Conservation (phyloP, 306 rosid genomes). For the Inga leiocalycina region DNA sequence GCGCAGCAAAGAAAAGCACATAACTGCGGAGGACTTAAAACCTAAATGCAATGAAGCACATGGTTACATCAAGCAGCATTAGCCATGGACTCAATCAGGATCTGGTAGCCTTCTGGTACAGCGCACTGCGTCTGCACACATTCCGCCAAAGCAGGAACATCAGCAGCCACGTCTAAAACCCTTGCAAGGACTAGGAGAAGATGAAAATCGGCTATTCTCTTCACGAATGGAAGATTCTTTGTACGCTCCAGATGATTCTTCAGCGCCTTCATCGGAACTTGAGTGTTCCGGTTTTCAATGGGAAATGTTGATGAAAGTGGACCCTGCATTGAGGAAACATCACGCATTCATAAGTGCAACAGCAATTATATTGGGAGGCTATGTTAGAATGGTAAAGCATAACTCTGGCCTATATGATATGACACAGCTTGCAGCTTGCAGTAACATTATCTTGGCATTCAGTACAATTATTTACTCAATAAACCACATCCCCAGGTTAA, state of each 20-base stretch:
- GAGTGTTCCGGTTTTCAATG: constrained; percentile 69
- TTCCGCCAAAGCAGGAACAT: constrained; percentile 84
- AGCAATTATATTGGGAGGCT: constrained; percentile 18
- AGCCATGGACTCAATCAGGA: constrained; percentile 93
- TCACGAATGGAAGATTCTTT: constrained; percentile 74
- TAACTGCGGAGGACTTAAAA: constrained; percentile 33
- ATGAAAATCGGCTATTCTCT: constrained; percentile 91
- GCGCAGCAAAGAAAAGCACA: constrained; percentile 33
- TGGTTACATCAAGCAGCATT: constrained; percentile 50
- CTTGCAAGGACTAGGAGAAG: constrained; percentile 73
- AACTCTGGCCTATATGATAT: constrained; percentile 15
- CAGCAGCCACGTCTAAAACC: constrained; percentile 66
- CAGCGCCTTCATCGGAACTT: constrained; percentile 62
- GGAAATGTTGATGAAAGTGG: constrained; percentile 81
- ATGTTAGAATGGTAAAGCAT: background rate
- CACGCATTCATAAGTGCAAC: constrained; percentile 13
- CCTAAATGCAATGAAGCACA: constrained; percentile 28
- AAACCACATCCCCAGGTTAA: background rate
- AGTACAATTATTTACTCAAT: background rate
- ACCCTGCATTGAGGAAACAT: constrained; percentile 62
- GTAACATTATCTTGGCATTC: background rate
- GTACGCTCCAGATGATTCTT: constrained; percentile 81
- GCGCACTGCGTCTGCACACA: constrained; percentile 77
- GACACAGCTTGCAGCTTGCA: background rate
- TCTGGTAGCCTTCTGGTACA: constrained; percentile 89